phyloP scores from a whole-genome alignment of 2,329 filamentous ascomycete species.

The Esteya vermicola region DNA sequence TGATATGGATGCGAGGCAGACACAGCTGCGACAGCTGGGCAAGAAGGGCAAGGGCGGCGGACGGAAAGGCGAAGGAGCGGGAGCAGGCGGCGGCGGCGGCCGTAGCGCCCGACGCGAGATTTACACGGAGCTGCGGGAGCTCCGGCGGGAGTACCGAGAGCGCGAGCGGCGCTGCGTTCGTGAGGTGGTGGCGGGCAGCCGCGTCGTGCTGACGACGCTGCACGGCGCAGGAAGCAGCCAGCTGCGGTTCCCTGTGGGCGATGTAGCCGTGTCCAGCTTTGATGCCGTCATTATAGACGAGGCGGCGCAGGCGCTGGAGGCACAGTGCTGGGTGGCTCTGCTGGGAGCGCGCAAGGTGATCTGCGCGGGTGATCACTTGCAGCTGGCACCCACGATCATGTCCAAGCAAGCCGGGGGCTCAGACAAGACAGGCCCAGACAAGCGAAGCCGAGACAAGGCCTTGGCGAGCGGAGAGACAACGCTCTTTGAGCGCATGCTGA shows the following conservation, averaged over 20 bases:
- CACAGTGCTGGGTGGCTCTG: slow-evolving; percentile 91
- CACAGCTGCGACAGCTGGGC: slow-evolving; percentile 31
- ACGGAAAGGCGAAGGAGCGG: no score
- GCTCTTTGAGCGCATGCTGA: slow-evolving; percentile 77
- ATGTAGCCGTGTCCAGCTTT: slow-evolving; percentile 49
- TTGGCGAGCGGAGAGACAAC: slow-evolving; percentile 65
- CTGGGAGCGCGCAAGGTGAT: slow-evolving; percentile 71
- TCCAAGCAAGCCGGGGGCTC: slow-evolving; percentile 23
- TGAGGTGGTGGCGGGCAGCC: slow-evolving; percentile 60
- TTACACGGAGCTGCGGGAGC: slow-evolving; percentile 70
- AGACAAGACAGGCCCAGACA: background rate
- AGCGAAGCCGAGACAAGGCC: background rate
- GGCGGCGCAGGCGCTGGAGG: slow-evolving; percentile 87
- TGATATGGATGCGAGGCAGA: slow-evolving; percentile 61
- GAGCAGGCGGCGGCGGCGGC: background rate
- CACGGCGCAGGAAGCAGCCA: slow-evolving; percentile 85
- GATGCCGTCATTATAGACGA: slow-evolving; percentile 95
- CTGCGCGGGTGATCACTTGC: slow-evolving; percentile 85
- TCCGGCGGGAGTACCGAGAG: slow-evolving; percentile 78
- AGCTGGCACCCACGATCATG: slow-evolving; percentile 90
- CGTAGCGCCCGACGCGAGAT: slow-evolving; percentile 59
- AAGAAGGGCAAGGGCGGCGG: background rate
- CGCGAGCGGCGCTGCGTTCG: slow-evolving; percentile 71
- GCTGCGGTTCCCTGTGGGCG: slow-evolving; percentile 29
- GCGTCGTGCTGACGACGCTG: slow-evolving; percentile 81